Base-by-base conservation (phyloP, 2,329 filamentous ascomycete genomes). In the Penicillium sp. region DNA sequence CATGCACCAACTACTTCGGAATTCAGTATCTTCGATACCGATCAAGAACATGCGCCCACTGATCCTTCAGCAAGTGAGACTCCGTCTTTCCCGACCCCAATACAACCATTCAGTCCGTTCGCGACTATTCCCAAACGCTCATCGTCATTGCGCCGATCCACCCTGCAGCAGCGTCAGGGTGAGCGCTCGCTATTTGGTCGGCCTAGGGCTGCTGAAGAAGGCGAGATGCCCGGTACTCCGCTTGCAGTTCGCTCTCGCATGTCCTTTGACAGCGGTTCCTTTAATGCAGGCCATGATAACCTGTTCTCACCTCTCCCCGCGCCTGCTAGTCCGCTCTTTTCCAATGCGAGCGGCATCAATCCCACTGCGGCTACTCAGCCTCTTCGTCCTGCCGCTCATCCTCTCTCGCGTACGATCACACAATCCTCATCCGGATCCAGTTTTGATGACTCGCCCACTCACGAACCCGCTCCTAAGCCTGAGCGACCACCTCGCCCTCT, bases 381-480 rank as follows among this genome's bases (percentile, higher is more conserved):
- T 26, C 64, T 74, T 41, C 76, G 79, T 41, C 80, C 71, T 45
- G 53, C 66, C 46, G 71, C 88, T 16, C 93, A 96, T 69, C 93
- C 93, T 18, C 79, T 96, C 21, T 96, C 93, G 6, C 85, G 90
- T 57, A 89, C 90, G 0, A 79, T 96, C 61, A 95, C 89, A 0
- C 90, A 91, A 3, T 95, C 91, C 0, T 93, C 90, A 1, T 95
- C 91, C 2, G 85, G 81, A 48, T 93, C 90, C 6, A 94, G 87
- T 65, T 70, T 93, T 1, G 89, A 92, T 57, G 90, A 93, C 45
- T 84, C 85, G 63, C 87, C 80, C 38, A 89, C 78, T 0, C 84
- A 86, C 65, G 77, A 83, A 57, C 82, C 84, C 7, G 71, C 78
- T 31, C 79, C 81, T 56, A 75, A 80, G 46, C 73, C 71, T n/a